Conservation (phyloP, 441 rosid genomes). For the Erysimum pusillum region DNA sequence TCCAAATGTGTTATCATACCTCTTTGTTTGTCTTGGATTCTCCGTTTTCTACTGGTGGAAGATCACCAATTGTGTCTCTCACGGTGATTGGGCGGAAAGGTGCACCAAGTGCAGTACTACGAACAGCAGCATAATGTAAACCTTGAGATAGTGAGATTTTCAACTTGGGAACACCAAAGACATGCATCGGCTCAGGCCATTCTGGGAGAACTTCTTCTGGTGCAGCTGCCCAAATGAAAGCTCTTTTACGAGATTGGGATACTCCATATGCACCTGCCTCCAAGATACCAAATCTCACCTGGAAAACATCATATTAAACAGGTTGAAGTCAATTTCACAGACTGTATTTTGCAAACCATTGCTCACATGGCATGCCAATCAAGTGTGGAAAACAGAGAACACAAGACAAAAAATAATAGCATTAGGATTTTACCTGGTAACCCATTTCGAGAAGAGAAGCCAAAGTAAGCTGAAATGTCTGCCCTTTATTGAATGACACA, state of each 20-base stretch:
- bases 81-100: slow-evolving; percentile 95
- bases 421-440: slow-evolving; percentile 75
- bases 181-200: slow-evolving; percentile 99
- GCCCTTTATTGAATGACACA: slow-evolving; percentile 86
- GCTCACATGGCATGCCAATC: slow-evolving; percentile 1
- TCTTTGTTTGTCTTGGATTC: slow-evolving; percentile 57
- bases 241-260: slow-evolving; percentile 89
- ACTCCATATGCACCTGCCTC: slow-evolving; percentile 97
- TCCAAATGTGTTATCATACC: slow-evolving; percentile 48
- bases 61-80: slow-evolving; percentile 90
- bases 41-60: slow-evolving; percentile 78
- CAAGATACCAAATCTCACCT: slow-evolving; percentile 88
- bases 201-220: slow-evolving; percentile 87
- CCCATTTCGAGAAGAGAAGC: slow-evolving; percentile 98
- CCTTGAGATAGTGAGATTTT: slow-evolving; percentile 63
- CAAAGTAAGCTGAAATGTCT: slow-evolving; percentile 81
- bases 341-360: background rate
- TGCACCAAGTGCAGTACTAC: slow-evolving; percentile 79
- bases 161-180: slow-evolving; percentile 73
- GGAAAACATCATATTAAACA: slow-evolving; percentile 22
- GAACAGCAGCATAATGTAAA: slow-evolving; percentile 71
- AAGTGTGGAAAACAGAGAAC: background rate
- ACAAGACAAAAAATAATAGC: background rate
- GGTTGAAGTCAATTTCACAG: background rate
- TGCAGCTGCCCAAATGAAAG: slow-evolving; percentile 95